These are phyloP conservation scores for Gamarada debralockiae DNA, from an alignment of 495 filamentous ascomycete species.

Conservation along the genomic window DNA sequence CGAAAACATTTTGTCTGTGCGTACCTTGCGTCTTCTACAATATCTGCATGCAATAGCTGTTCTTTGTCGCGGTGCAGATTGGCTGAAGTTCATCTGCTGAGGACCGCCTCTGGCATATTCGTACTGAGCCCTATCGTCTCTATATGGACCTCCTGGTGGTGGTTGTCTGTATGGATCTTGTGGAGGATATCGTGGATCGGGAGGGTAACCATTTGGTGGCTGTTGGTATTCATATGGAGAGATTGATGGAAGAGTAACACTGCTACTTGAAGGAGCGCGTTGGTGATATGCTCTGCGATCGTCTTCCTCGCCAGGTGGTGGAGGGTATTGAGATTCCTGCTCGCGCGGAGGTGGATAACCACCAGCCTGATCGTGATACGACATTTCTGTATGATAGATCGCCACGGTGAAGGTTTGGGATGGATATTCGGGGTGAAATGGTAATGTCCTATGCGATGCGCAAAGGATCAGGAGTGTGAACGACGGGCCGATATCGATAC, in stretches of 20 bases:
- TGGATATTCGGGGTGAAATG: background rate
- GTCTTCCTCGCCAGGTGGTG: conserved; percentile 43
- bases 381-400: conserved; percentile 23
- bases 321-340: conserved; percentile 36
- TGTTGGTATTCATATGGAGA: conserved; percentile 24
- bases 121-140: conserved; percentile 18
- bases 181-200: conserved; percentile 17
- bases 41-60: conserved; percentile 86
- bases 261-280: conserved; percentile 19
- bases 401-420: conserved; percentile 21
- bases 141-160: conserved; percentile 10
- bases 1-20: conserved; percentile 12
- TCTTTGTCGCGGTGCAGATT: conserved; percentile 69
- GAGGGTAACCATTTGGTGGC: conserved; percentile 15
- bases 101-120: conserved; percentile 21
- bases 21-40: conserved; percentile 77
- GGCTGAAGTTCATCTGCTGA: conserved; percentile 32
- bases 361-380: conserved; percentile 26
- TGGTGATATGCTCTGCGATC: conserved; percentile 34
- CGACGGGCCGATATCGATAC: no score
- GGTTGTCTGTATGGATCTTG: conserved; percentile 16
- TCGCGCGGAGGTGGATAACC: conserved; percentile 25
- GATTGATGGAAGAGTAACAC: conserved; percentile 25
- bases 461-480: background rate
- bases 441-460: background rate